phyloP scores from a whole-genome alignment of 2,329 filamentous ascomycete genomes.

The Emergomyces orientalis region DNA sequence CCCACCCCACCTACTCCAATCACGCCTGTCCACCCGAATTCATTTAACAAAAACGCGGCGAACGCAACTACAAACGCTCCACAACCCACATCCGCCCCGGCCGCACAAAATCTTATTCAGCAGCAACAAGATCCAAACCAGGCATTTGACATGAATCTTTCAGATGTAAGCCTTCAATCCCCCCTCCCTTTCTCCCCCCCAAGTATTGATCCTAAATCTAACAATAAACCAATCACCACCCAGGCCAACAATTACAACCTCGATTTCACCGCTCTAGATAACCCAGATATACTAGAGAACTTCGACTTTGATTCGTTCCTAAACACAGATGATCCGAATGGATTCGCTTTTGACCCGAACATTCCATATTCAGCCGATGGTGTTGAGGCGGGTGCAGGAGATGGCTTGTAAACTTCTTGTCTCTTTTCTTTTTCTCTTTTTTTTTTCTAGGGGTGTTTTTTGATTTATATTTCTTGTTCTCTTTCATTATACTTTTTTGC shows the following conservation, averaged over 20 bases:
- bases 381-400: constrained; percentile 36
- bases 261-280: constrained; percentile 39
- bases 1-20: constrained; percentile 43
- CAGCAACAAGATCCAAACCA: constrained; percentile 25
- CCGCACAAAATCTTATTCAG: constrained; percentile 20
- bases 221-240: neutral
- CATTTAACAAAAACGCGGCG: constrained; percentile 31
- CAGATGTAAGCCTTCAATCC: constrained; percentile 26
- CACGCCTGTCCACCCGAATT: constrained; percentile 38
- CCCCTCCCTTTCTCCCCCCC: neutral
- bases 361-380: constrained; percentile 32
- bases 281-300: constrained; percentile 40
- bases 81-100: constrained; percentile 20
- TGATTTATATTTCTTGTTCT: neutral
- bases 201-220: neutral
- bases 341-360: constrained; percentile 37
- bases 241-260: constrained; percentile 27
- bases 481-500: neutral
- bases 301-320: constrained; percentile 62
- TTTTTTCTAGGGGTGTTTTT: neutral
- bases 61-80: constrained; percentile 28
- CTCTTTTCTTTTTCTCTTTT: neutral
- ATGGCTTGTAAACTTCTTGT: constrained; percentile 27
- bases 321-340: constrained; percentile 44
- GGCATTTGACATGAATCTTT: constrained; percentile 11